These are phyloP conservation scores for Colletotrichum sublineola DNA, from an alignment of 2,329 filamentous ascomycete genomes.

Conservation along the genomic window DNA sequence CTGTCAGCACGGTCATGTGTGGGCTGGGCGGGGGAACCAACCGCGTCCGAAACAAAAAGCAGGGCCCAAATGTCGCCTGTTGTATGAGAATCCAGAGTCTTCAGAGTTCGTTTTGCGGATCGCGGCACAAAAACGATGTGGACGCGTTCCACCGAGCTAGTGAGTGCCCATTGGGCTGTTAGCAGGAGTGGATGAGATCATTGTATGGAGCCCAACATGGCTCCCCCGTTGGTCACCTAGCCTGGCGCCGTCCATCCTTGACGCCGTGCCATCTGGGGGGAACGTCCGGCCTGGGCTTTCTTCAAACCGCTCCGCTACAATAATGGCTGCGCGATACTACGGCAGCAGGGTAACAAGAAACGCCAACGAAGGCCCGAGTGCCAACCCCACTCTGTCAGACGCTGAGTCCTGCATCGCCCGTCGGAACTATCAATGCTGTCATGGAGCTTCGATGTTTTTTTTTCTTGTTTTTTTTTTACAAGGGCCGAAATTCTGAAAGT, in stretches of 20 bases:
- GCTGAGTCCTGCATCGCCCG: neutral
- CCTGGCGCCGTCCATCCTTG: constrained; percentile 32
- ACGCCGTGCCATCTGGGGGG: constrained; percentile 35
- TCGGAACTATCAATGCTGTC: neutral
- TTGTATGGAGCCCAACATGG: constrained; percentile 32
- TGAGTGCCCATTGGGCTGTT: constrained; percentile 19
- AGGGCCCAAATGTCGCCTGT: neutral
- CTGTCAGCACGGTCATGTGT: constrained; percentile 22
- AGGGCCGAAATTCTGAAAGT: neutral
- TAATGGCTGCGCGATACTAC: constrained; percentile 20
- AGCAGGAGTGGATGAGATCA: constrained; percentile 32
- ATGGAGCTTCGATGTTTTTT: neutral
- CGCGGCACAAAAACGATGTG: neutral
- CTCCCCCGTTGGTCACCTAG: constrained; percentile 5
- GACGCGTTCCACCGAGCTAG: neutral
- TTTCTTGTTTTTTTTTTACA: neutral
- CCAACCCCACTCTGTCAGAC: constrained; percentile 9
- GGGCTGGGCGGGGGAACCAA: constrained; percentile 23
- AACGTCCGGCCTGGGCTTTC: constrained; percentile 18
- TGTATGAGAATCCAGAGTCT: neutral
- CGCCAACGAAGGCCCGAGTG: neutral
- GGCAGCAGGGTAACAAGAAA: constrained; percentile 3
- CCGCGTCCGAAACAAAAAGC: constrained; percentile 26
- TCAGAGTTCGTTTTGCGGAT: neutral
- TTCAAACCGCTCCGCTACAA: constrained; percentile 16